Conservation (phyloP, 371 early-diverging fungal genomes). For the Lichtheimia corymbifera region DNA sequence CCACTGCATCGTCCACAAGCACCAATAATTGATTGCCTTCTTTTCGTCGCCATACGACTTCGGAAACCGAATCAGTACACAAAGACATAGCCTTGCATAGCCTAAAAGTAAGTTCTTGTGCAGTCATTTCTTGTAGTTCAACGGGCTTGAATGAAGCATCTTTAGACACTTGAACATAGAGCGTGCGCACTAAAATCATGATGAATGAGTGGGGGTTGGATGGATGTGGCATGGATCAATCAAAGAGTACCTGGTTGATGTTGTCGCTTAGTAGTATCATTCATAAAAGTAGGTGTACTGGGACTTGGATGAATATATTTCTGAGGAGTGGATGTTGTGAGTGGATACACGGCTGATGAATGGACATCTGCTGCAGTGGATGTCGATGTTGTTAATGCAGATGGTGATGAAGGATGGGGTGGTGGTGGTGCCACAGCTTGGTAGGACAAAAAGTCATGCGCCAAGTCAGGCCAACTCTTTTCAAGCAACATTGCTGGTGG, state of each 20-base stretch:
- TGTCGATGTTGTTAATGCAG: neutral
- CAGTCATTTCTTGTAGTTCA: neutral
- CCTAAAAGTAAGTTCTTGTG: neutral
- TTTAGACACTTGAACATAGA: too few species aligned
- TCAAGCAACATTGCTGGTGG: too few species aligned
- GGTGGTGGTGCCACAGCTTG: slow-evolving; percentile 7
- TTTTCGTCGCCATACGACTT: slow-evolving; percentile 6
- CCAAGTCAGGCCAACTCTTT: too few species aligned
- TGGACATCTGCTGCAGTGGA: neutral
- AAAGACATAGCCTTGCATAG: neutral
- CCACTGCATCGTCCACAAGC: slow-evolving; percentile 15
- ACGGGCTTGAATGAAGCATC: neutral
- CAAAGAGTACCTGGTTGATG: slow-evolving; percentile 1
- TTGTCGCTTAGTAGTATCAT: neutral
- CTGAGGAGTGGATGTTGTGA: too few species aligned
- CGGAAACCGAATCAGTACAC: neutral
- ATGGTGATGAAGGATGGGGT: slow-evolving; percentile 4
- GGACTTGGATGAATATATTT: too few species aligned
- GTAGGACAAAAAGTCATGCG: slow-evolving; percentile 1
- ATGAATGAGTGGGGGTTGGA: too few species aligned
- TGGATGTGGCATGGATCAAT: too few species aligned
- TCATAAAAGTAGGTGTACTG: too few species aligned
- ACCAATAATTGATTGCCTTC: slow-evolving; percentile 1
- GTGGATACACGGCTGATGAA: too few species aligned
- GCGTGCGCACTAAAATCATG: too few species aligned